Conservation (phyloP, 1,284 basidiomycete genomes). For the Cerrena zonata region DNA sequence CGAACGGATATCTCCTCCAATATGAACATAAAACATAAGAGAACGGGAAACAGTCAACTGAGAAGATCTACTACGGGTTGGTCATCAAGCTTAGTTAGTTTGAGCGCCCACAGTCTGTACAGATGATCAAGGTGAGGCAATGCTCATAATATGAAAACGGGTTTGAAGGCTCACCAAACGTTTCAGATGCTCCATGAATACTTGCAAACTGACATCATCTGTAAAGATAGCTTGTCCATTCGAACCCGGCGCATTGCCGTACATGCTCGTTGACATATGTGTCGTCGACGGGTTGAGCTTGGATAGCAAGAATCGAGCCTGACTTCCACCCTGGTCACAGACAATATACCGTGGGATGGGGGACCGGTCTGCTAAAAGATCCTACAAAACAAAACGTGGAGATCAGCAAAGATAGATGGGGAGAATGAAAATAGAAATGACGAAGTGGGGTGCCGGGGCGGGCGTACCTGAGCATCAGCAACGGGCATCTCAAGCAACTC, state of each 20-base stretch:
- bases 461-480: constrained; percentile 62
- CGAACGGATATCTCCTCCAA: neutral
- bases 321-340: constrained; percentile 94
- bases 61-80: neutral
- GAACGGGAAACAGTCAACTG: neutral
- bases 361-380: constrained; percentile 90
- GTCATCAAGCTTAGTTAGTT: constrained; percentile 45
- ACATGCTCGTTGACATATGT: constrained; percentile 88
- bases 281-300: constrained; percentile 98
- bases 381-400: constrained; percentile 39
- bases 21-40: neutral
- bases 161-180: constrained; percentile 55
- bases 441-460: neutral
- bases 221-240: constrained; percentile 94
- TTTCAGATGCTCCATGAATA: constrained; percentile 94
- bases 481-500: constrained; percentile 85
- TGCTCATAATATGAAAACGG: neutral
- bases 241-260: constrained; percentile 63
- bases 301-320: constrained; percentile 92
- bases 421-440: constrained; percentile 4
- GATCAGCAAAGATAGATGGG: neutral
- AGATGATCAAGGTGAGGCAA: constrained; percentile 3
- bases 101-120: constrained; percentile 64
- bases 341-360: constrained; percentile 98
- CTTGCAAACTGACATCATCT: constrained; percentile 94